Evolutionary conservation across 768 basidiomycete species (phyloP).

Genomic region (Sarcomyxa edulis): DNA sequence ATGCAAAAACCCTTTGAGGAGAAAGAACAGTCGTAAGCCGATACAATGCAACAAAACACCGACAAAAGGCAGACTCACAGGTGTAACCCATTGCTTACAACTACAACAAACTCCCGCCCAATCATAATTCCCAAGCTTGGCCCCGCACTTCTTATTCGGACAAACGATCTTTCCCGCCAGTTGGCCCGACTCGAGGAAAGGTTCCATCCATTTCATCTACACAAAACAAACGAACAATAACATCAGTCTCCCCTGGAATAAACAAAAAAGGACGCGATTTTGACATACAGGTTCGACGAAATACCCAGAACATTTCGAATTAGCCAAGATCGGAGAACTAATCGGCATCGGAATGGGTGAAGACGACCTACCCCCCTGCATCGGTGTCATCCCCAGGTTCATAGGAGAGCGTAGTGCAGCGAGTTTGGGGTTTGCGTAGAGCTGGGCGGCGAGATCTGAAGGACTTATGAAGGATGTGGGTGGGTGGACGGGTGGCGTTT

Average conservation of each 20-base stretch:
- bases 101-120: slow-evolving; percentile 95
- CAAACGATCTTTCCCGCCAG: slow-evolving; percentile 88
- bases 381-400: slow-evolving; percentile 15
- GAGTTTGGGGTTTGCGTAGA: no score
- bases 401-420: slow-evolving; percentile 28
- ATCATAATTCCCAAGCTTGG: slow-evolving; percentile 93
- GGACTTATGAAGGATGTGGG: no score
- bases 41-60: not conserved
- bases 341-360: slow-evolving; percentile 27
- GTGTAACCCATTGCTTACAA: slow-evolving; percentile 89
- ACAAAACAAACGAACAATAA: not conserved
- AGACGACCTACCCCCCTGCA: slow-evolving; percentile 10
- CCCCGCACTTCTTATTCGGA: slow-evolving; percentile 85
- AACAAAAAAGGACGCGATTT: slow-evolving; percentile 1
- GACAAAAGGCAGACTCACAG: slow-evolving; percentile 44
- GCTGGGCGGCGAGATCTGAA: no score
- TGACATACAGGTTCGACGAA: slow-evolving; percentile 88
- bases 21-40: not conserved
- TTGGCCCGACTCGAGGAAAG: slow-evolving; percentile 66
- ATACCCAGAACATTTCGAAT: slow-evolving; percentile 91
- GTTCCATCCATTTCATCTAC: slow-evolving; percentile 96
- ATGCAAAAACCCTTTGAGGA: slow-evolving; percentile 56
- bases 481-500: no score
- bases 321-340: slow-evolving; percentile 65
- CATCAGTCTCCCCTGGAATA: not conserved